A percentile compares a stretch with the other conserved stretches of the same genome.
phyloP scores from a whole-genome alignment of 148 eudicot species.

The Silene latifolia region DNA sequence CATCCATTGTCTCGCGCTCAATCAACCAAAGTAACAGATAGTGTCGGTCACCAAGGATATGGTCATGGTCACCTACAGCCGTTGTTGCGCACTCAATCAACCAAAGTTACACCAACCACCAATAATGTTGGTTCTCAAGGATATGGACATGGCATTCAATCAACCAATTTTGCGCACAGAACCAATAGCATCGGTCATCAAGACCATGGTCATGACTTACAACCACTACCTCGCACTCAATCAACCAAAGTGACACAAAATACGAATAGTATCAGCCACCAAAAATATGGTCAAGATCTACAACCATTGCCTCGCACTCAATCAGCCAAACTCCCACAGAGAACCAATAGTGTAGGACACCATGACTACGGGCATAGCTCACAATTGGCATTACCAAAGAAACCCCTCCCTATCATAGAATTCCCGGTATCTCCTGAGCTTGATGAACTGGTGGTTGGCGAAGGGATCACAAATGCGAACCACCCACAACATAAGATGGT shows the following conservation, averaged over 20 bases:
- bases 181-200: slow-evolving; percentile 4
- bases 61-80: slow-evolving; percentile 1
- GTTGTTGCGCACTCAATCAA: not conserved
- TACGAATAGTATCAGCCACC: not conserved
- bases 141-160: not conserved
- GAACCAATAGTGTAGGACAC: slow-evolving; percentile 5
- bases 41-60: not conserved
- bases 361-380: slow-evolving; percentile 5
- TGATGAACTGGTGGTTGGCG: slow-evolving; percentile 6
- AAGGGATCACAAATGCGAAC: slow-evolving; percentile 27
- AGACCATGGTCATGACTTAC: slow-evolving; percentile 2
- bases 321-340: slow-evolving; percentile 14
- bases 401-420: slow-evolving; percentile 19
- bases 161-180: not conserved
- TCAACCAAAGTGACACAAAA: slow-evolving; percentile 16
- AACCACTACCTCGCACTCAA: slow-evolving; percentile 11
- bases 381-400: not conserved
- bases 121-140: slow-evolving; percentile 8
- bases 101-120: slow-evolving; percentile 8
- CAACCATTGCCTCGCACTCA: slow-evolving; percentile 9
- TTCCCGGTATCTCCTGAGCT: slow-evolving; percentile 27
- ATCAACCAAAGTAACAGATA: slow-evolving; percentile 12
- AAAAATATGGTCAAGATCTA: slow-evolving; percentile 9
- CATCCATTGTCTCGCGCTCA: not conserved
- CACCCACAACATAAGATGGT: slow-evolving; percentile 58